Conservation (phyloP, 2,329 filamentous ascomycete genomes). For the Zasmidium angulare region DNA sequence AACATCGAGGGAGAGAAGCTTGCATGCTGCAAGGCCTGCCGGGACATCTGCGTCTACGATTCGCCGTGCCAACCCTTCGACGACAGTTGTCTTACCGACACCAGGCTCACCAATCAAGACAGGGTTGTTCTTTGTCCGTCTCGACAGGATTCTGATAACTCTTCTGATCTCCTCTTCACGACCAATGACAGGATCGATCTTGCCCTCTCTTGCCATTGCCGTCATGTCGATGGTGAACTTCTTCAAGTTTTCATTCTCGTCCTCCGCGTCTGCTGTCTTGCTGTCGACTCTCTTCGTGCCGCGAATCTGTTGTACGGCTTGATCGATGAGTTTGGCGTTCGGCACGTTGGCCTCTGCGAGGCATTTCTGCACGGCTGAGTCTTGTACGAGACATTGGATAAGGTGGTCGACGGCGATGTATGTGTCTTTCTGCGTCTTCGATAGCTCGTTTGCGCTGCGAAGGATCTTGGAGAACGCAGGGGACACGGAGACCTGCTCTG, state of each 20-base stretch:
- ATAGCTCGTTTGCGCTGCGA: slow-evolving; percentile 80
- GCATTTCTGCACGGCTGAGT: slow-evolving; percentile 68
- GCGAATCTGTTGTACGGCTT: slow-evolving; percentile 86
- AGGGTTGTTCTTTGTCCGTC: slow-evolving; percentile 97
- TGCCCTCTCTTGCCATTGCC: slow-evolving; percentile 90
- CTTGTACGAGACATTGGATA: slow-evolving; percentile 81
- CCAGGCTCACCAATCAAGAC: slow-evolving; percentile 96
- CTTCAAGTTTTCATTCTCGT: slow-evolving; percentile 91
- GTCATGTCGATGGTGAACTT: slow-evolving; percentile 99
- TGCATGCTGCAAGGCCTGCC: slow-evolving; percentile 90
- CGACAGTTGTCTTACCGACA: slow-evolving; percentile 97
- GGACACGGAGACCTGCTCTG: slow-evolving; percentile 80
- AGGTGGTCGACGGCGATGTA: slow-evolving; percentile 95
- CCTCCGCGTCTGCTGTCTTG: slow-evolving; percentile 89
- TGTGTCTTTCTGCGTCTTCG: slow-evolving; percentile 96
- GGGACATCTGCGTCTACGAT: slow-evolving; percentile 97
- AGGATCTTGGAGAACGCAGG: slow-evolving; percentile 80
- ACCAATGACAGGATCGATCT: slow-evolving; percentile 96
- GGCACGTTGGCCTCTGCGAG: slow-evolving; percentile 87
- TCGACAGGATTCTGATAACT: slow-evolving; percentile 85
- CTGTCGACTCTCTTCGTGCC: slow-evolving; percentile 93
- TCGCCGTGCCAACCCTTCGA: slow-evolving; percentile 90
- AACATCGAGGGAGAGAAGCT: slow-evolving; percentile 90
- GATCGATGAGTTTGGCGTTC: slow-evolving; percentile 84
- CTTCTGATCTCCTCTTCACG: slow-evolving; percentile 93